Conservation (phyloP, 1,284 basidiomycete species). For the Sparassis latifolia region DNA sequence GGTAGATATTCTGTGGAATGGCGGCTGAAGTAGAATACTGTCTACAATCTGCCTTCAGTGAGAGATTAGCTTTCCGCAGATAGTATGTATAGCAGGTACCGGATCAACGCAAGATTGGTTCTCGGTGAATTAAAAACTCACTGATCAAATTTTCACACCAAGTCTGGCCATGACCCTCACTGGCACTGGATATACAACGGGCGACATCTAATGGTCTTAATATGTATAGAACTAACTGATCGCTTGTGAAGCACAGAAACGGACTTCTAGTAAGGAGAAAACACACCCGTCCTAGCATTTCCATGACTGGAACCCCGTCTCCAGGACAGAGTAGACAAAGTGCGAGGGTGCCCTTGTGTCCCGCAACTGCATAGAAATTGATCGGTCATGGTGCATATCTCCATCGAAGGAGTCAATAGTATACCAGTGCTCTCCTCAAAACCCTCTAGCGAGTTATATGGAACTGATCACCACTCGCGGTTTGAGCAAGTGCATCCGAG, state of each 20-base stretch:
- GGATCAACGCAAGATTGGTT: background rate
- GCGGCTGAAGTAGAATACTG: too few species aligned
- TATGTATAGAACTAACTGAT: slow-evolving; percentile 70
- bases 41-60: too few species aligned
- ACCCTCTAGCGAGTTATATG: slow-evolving; percentile 57
- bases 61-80: too few species aligned
- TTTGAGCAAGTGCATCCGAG: slow-evolving; percentile 29
- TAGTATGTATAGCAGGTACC: background rate
- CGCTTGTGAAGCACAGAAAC: background rate
- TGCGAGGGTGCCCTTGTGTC: slow-evolving; percentile 72
- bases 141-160: slow-evolving; percentile 72
- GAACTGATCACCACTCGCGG: slow-evolving; percentile 69
- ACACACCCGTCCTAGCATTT: slow-evolving; percentile 74
- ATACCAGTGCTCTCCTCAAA: slow-evolving; percentile 72
- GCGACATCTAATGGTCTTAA: slow-evolving; percentile 65
- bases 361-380: slow-evolving; percentile 43
- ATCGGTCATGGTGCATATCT: background rate
- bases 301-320: slow-evolving; percentile 64
- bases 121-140: slow-evolving; percentile 26
- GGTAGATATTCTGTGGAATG: too few species aligned
- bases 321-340: slow-evolving; percentile 67
- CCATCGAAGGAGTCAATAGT: slow-evolving; percentile 11
- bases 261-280: background rate
- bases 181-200: slow-evolving; percentile 57
- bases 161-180: slow-evolving; percentile 71